phyloP scores from a whole-genome alignment of 2,329 filamentous ascomycete species.

The Trichophyton schoenleinii region DNA sequence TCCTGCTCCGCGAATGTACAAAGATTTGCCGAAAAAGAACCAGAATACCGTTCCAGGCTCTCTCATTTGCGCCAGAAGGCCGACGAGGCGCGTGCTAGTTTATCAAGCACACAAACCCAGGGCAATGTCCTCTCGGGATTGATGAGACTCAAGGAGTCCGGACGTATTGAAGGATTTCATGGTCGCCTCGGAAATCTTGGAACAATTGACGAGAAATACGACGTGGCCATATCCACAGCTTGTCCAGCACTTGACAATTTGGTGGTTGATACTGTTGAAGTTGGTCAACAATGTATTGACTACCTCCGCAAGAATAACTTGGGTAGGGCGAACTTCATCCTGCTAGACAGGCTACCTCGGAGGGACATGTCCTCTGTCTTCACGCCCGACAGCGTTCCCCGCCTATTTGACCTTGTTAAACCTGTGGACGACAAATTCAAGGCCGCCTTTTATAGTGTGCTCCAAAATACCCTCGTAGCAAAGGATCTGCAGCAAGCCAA shows the following conservation, averaged over 20 bases:
- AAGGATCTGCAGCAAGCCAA: conserved; percentile 91
- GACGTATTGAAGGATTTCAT: conserved; percentile 93
- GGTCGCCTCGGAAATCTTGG: conserved; percentile 89
- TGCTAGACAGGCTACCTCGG: conserved; percentile 71
- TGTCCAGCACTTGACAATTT: conserved; percentile 88
- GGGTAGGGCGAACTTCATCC: conserved; percentile 92
- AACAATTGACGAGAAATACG: conserved; percentile 84
- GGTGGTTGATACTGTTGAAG: conserved; percentile 90
- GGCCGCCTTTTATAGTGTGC: conserved; percentile 86
- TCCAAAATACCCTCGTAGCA: conserved; percentile 90
- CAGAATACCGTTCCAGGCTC: conserved; percentile 67
- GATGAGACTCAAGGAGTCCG: conserved; percentile 90
- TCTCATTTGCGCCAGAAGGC: conserved; percentile 88
- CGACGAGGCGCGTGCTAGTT: conserved; percentile 82
- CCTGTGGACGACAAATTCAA: conserved; percentile 76
- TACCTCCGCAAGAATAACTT: conserved; percentile 95
- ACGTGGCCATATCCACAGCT: conserved; percentile 95
- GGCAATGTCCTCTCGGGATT: conserved; percentile 83
- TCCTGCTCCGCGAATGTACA: conserved; percentile 61
- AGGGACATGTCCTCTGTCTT: conserved; percentile 67
- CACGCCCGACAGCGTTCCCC: conserved; percentile 83
- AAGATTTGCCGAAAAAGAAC: conserved; percentile 63
- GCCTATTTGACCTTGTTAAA: conserved; percentile 84
- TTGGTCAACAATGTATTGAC: conserved; percentile 95
- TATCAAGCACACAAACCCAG: conserved; percentile 81